These are phyloP conservation scores for Nemania sp. DNA, from an alignment of 2,329 filamentous ascomycete genomes.

Conservation along the genomic window DNA sequence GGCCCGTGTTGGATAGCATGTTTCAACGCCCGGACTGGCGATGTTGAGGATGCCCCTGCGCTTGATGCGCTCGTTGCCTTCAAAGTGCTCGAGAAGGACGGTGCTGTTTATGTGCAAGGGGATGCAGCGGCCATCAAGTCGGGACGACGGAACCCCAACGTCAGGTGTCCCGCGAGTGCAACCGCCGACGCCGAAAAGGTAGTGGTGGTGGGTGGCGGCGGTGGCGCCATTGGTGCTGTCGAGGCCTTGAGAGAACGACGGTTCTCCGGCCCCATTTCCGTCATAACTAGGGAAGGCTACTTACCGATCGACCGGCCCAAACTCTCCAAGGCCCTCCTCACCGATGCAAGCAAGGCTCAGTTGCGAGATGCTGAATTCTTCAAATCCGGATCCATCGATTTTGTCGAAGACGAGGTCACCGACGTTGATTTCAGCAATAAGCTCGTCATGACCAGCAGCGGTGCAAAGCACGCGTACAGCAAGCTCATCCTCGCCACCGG, in stretches of 20 bases:
- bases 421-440: conserved; percentile 76
- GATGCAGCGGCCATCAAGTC: conserved; percentile 78
- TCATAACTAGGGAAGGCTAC: conserved; percentile 83
- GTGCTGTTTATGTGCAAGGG: conserved; percentile 80
- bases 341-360: conserved; percentile 77
- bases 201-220: conserved; percentile 86
- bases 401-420: conserved; percentile 67
- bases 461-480: conserved; percentile 73
- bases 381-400: conserved; percentile 60
- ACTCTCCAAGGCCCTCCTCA: conserved; percentile 88
- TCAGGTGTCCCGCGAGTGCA: conserved; percentile 65
- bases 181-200: conserved; percentile 63
- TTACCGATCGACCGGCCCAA: conserved; percentile 92
- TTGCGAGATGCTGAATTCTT: conserved; percentile 81
- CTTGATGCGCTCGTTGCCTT: conserved; percentile 85
- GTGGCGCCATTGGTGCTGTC: conserved; percentile 77
- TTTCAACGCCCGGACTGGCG: conserved; percentile 86
- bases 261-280: conserved; percentile 76
- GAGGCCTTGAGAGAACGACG: conserved; percentile 83
- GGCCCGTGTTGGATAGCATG: conserved; percentile 63
- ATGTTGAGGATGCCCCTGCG: conserved; percentile 93
- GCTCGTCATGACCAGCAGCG: conserved; percentile 73
- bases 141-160: conserved; percentile 71
- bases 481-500: conserved; percentile 92
- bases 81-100: conserved; percentile 77